Conservation (phyloP, 2,329 filamentous ascomycete species). For the Pleomassaria siparia region DNA sequence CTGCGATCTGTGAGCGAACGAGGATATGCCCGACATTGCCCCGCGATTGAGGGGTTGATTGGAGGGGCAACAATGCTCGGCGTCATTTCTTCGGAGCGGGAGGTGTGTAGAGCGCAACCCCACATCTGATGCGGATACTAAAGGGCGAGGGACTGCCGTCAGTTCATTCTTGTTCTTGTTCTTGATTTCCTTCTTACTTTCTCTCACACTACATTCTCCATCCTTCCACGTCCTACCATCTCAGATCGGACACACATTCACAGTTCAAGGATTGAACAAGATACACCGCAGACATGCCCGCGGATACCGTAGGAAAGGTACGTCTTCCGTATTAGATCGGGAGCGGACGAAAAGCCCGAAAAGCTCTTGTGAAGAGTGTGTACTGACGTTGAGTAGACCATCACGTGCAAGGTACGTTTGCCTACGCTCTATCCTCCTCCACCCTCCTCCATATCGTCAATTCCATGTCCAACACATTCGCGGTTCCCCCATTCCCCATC, state of each 20-base stretch:
- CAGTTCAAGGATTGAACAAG: neutral
- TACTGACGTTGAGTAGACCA: constrained; percentile 62
- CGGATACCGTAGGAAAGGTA: constrained; percentile 60
- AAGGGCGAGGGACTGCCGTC: neutral
- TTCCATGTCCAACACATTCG: no score
- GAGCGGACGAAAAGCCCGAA: no score
- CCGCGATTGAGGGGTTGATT: constrained; percentile 8
- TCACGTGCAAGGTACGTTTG: constrained; percentile 86
- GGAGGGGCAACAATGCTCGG: constrained; percentile 7
- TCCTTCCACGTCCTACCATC: neutral
- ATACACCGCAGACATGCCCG: constrained; percentile 46
- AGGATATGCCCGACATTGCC: constrained; percentile 4
- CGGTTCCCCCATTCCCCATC: no score
- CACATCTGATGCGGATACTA: constrained; percentile 9
- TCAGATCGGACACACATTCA: neutral
- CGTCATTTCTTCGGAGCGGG: constrained; percentile 9
- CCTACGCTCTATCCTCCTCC: constrained; percentile 11
- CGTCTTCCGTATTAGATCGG: constrained; percentile 5
- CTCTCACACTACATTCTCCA: constrained; percentile 6
- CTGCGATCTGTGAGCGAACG: neutral
- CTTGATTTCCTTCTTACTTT: constrained; percentile 14
- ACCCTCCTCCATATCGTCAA: constrained; percentile 3
- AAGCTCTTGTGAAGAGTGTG: constrained; percentile 1
- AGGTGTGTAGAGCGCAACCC: constrained; percentile 8
- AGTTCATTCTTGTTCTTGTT: neutral